phyloP scores from a whole-genome alignment of 164 flowering plant species.

The Nymphaea thermarum region DNA sequence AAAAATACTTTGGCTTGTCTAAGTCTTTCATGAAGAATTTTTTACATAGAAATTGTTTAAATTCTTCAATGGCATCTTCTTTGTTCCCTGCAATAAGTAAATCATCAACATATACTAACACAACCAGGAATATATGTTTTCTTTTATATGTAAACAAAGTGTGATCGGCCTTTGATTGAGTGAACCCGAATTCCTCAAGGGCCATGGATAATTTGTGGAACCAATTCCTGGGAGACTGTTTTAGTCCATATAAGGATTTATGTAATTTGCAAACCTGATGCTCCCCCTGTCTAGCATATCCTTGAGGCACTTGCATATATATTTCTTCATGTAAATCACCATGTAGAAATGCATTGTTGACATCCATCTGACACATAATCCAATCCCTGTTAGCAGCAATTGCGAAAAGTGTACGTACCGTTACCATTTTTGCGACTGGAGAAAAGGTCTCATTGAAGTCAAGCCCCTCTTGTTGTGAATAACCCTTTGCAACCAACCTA shows the following conservation, averaged over 20 bases:
- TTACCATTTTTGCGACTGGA: background rate
- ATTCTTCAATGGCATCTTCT: background rate
- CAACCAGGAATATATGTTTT: background rate
- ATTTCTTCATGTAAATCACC: background rate
- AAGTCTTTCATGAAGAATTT: background rate
- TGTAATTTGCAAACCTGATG: background rate
- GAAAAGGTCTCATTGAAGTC: background rate
- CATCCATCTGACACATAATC: background rate
- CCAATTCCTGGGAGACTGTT: background rate
- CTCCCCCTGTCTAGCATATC: background rate
- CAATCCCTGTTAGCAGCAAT: background rate
- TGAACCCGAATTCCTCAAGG: background rate
- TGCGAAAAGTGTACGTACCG: background rate
- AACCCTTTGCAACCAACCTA: background rate
- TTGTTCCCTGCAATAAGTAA: background rate
- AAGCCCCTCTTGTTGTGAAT: background rate
- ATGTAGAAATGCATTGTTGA: background rate
- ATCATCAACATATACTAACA: slow-evolving; percentile 1
- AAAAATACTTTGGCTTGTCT: background rate
- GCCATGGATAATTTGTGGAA: background rate
- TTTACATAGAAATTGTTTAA: background rate
- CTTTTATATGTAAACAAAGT: background rate
- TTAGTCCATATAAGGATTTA: slow-evolving; percentile 2
- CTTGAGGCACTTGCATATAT: background rate
- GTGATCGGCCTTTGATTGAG: background rate